Base-by-base conservation (phyloP, 73 alveolate species). In the Stentor roeselii region DNA sequence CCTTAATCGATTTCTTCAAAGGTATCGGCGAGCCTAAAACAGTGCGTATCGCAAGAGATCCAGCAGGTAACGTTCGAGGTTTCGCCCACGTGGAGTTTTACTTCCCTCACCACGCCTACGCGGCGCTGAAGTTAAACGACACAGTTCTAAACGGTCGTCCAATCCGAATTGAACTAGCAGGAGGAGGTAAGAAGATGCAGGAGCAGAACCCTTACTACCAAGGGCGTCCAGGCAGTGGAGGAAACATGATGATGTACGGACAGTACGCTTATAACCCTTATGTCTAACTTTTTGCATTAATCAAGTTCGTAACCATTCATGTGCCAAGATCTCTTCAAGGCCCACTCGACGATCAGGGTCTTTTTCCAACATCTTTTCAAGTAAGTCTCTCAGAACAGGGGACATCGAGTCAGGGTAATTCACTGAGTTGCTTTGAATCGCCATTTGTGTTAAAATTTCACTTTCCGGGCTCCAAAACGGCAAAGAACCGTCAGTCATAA, bases 251-350 rank as follows among this genome's bases (percentile, higher is more conserved):
- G n/a, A n/a, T n/a, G n/a, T n/a, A n/a, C n/a, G n/a, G n/a, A n/a
- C n/a, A n/a, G n/a, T n/a, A n/a, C n/a, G n/a, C n/a, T n/a, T n/a
- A n/a, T n/a, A n/a, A n/a, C n/a, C n/a, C n/a, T n/a, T n/a, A n/a
- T n/a, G n/a, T n/a, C n/a, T n/a, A n/a, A n/a, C n/a, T n/a, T n/a
- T n/a, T n/a, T n/a, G n/a, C n/a, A n/a, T n/a, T n/a, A n/a, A n/a
- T n/a, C n/a, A n/a, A n/a, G n/a, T n/a, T n/a, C n/a, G n/a, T 82
- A 95, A 91, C 99, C 99, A 95, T 21, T 91, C 90, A 87, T 95
- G 99, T 34, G 87, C 89, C 6, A 95, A 90, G n/a, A 93, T 91
- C 59, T 93, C 90, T 50, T 94, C 96, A 34, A 92, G 83, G 35
- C 95, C 91, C 21, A 91, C 84, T 85, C 99, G 86, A 39, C 93